Conservation (phyloP, 2,329 filamentous ascomycete genomes). For the Monilinia laxa region DNA sequence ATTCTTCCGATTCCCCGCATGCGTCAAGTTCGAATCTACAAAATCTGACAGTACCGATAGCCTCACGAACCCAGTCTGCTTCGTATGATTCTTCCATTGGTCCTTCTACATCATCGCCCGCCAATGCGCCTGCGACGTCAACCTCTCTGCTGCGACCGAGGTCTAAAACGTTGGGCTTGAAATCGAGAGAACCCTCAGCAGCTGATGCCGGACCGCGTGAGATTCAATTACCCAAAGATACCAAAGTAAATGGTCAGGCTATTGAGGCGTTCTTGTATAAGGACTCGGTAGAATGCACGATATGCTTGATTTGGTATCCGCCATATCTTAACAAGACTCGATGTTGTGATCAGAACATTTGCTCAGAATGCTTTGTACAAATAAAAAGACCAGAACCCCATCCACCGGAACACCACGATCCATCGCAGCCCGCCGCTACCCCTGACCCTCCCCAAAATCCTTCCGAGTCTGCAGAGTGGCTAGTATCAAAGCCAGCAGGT, state of each 20-base stretch:
- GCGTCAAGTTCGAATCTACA: conserved; percentile 62
- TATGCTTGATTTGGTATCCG: conserved; percentile 95
- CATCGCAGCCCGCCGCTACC: conserved; percentile 31
- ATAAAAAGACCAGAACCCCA: conserved; percentile 94
- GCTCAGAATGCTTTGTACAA: conserved; percentile 98
- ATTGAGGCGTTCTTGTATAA: conserved; percentile 94
- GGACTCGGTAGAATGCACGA: conserved; percentile 84
- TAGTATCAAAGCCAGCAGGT: conserved; percentile 86
- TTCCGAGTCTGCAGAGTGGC: conserved; percentile 52
- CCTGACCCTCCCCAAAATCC: conserved; percentile 38
- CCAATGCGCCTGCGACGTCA: conserved; percentile 45
- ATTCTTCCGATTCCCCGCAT: conserved; percentile 48
- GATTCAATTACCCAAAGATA: conserved; percentile 74
- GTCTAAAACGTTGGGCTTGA: conserved; percentile 84
- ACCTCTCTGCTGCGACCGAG: conserved; percentile 72
- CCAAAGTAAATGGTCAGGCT: conserved; percentile 90
- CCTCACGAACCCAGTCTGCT: conserved; percentile 71
- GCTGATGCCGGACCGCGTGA: conserved; percentile 75
- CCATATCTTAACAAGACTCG: conserved; percentile 91
- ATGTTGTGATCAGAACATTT: conserved; percentile 94
- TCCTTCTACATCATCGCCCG: conserved; percentile 57
- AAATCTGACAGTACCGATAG: conserved; percentile 76
- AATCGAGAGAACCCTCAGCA: conserved; percentile 69
- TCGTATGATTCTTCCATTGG: conserved; percentile 69
- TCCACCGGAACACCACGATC: conserved; percentile 61